These are phyloP conservation scores for Pseudonitzschia delicatissima DNA, from an alignment of 108 stramenopile species.

Conservation along the genomic window DNA sequence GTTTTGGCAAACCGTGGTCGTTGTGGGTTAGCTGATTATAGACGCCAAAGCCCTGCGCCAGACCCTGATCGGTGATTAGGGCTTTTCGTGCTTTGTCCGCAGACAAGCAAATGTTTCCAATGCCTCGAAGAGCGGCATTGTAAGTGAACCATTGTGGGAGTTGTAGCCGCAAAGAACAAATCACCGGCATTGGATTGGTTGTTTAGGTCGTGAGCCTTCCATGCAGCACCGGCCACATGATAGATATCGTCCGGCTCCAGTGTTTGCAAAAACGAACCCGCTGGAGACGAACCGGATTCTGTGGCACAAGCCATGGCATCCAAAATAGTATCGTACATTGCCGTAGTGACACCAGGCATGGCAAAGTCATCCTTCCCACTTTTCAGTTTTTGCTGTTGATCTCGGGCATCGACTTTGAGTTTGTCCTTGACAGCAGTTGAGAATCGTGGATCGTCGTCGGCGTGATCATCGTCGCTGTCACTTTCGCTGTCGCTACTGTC, in stretches of 20 bases:
- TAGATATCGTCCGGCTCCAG: conserved; percentile 13
- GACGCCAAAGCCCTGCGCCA: conserved; percentile 44
- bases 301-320: conserved; percentile 60
- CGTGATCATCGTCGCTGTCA: conserved; percentile 15
- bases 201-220: conserved; percentile 19
- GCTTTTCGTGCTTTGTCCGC: conserved; percentile 30
- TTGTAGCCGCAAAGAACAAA: conserved; percentile 19
- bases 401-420: conserved; percentile 22
- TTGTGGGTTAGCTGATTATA: conserved; percentile 46
- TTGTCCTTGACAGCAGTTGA: conserved; percentile 20
- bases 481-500: background rate
- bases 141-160: conserved; percentile 63
- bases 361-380: conserved; percentile 33
- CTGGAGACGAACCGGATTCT: background rate
- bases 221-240: conserved; percentile 1
- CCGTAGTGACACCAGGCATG: conserved; percentile 53
- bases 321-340: conserved; percentile 61
- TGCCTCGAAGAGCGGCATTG: conserved; percentile 61
- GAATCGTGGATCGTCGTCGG: conserved; percentile 16
- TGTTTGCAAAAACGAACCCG: background rate
- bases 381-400: conserved; percentile 4
- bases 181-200: conserved; percentile 21
- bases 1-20: conserved; percentile 32
- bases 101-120: conserved; percentile 22
- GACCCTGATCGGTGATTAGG: conserved; percentile 39